Evolutionary conservation across 176 grass and related monocot species (phyloP), one percentile per base, ranked within the genome.

Genomic region (Bromus sterilis): DNA sequence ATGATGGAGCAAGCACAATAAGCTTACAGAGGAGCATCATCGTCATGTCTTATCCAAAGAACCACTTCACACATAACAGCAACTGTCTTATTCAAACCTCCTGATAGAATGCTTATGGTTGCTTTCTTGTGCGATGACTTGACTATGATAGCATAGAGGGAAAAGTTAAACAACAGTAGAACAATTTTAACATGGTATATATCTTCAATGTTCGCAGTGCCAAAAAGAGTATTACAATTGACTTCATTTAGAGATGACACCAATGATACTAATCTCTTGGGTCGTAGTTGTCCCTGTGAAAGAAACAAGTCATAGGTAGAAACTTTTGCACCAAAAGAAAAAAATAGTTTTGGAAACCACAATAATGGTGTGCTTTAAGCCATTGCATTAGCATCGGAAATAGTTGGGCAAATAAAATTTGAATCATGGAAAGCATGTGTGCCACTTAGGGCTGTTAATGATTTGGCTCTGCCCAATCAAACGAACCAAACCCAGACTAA

Each of bases 21-120:
- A 73, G 35, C 25, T 89, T 80, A 98, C 95, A 98, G 70, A 42
- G 95, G 95, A 79, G 92, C 83, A 89, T 91, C 74, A 76, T 91
- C 86, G 21, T 94, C 92, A 24, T 94, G 88, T 35, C 79, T 94
- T 82, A 98, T 87, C 35, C 88, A 93, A 74, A 87, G 88, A 80
- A 98, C 34, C 35, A 94, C 84, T 86, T 94, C 94, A 28, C 85
- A 90, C 53, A 79, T 43, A 84, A 98, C 75, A 64, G 81, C 88
- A 75, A 89, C 71, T 5, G 55, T 69, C 61, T 87, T 94, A 78
- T 98, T 98, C 65, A 93, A 76, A 77, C 95, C 95, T 56, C 89
- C 92, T 35, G 86, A 89, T 78, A 98, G 72, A 56, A 61, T 71
- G 82, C 71, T 71, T 66, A 91, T 33, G 9, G 88, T 83, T 68